Base-by-base conservation (phyloP, 768 basidiomycete species). In the Kwoniella pini region DNA sequence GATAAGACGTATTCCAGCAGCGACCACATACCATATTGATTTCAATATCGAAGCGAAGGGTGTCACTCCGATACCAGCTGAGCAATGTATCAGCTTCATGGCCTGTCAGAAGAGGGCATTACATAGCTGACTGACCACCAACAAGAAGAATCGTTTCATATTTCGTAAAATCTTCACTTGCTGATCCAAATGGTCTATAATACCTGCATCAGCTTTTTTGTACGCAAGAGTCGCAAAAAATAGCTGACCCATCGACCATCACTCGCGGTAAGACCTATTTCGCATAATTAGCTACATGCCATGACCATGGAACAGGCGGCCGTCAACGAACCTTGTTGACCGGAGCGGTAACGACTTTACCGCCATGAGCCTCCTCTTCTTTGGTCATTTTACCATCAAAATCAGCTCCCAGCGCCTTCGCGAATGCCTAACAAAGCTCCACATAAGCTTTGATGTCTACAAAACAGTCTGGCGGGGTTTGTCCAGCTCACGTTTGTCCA, bases 41-140 rank as follows among this genome's bases (percentile, higher is more conserved):
- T 94, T 82, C 74, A 94, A 87, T 49, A 82, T 79, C 9, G 89
- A 91, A 54, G 94, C 92, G 70, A 97, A 96, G 2, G 94, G 94
- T 0, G 94, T 96, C 33, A 96, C 92, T 68, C 94, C 94, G 63
- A 98, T 97, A 79, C 94, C 95, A 57, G 89, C 92, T 70, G 17
- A 12, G 5, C 27, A n/a, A 17, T 11, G 4, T 15, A 10, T 57
- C 48, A 62, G 33, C 62, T 22, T 2, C 5, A 0, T 26, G 12
- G n/a, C 19, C 4, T 24, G 42, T 17, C 19, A 13, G 3, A 27
- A 7, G 28, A 17, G n/a, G 57, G 13, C 24, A 31, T 17, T 19
- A 38, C 1, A 4, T 17, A 24, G 26, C 28, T 42, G 22, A 59
- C 69, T 45, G 26, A 74, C 72, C 72, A 66, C 91, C 93, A 46